Base-by-base conservation (phyloP, 352 stramenopile species). In the Phytophthora parvispora region DNA sequence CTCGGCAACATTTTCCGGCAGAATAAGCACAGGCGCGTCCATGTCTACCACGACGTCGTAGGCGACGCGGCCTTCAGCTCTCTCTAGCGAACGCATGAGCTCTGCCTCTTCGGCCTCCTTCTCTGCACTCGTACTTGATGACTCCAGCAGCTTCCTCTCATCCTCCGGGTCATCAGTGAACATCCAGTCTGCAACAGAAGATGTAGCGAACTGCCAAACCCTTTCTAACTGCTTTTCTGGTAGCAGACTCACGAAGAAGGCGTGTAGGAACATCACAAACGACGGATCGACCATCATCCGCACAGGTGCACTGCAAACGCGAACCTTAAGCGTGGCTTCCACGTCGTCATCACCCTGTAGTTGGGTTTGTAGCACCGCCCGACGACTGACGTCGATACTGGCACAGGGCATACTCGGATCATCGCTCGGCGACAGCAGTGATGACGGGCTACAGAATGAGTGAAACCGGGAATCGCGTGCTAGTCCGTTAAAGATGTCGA, bases 131-230 rank as follows among this genome's bases (percentile, higher is more conserved):
- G 27, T 25, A 6, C 64, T 49, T 15, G 60, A 64, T 13, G 65
- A 59, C 45, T 68, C 47, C 24, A 73, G 48, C 1, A 54, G 12
- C n/a, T 72, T 71, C 20, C 31, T 56, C 18, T 68, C 62, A 47
- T 65, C 67, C 13, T 31, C 36, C 20, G 86, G 38, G 48, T 92
- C 76, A 36, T 91, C 81, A 1, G 87, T 77, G 66, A 94, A 94
- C 42, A 96, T 90, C 81, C 86, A 96, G 20, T 93, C 83, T 6
- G 86, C 81, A 9, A 96, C 85, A 25, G 89, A 95, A 42, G 83
- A 93, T 27, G 89, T 96, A 31, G 87, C 87, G 49, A 93, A 94
- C 45, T 75, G 86, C 89, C 89, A 96, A 9, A 91, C 86, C 36
- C 81, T 84, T 28, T 96, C 86, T 12, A 93, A 67, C 56, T 95